Evolutionary conservation across 768 basidiomycete genomes (phyloP).

Genomic region (Boletus speciosus): DNA sequence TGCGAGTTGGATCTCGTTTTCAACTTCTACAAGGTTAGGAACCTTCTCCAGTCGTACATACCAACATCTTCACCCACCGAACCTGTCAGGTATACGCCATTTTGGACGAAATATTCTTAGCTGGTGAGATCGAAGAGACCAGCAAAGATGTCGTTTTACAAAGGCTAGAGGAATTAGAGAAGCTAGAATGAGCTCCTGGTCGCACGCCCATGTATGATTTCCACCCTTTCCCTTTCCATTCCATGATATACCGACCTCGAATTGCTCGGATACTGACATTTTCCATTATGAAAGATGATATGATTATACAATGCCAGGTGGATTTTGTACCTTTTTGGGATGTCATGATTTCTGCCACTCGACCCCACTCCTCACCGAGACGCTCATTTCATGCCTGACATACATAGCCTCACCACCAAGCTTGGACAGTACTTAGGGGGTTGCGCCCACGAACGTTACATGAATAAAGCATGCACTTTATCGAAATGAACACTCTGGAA

Average conservation of each 20-base stretch:
- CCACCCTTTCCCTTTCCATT: not conserved
- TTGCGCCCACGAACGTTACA: not conserved
- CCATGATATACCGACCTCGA: constrained; percentile 3
- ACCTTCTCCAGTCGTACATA: not conserved
- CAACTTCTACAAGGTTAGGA: constrained; percentile 90
- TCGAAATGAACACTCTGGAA: not conserved
- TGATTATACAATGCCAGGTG: not conserved
- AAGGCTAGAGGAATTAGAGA: constrained; percentile 88
- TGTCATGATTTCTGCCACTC: not conserved
- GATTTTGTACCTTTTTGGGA: not conserved
- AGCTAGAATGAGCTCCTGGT: constrained; percentile 61
- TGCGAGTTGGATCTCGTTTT: constrained; percentile 98
- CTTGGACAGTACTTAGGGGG: not conserved
- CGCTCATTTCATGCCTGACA: not conserved
- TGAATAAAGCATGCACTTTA: not conserved
- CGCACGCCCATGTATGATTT: constrained; percentile 8
- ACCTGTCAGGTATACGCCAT: constrained; percentile 86
- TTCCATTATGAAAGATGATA: constrained; percentile 5
- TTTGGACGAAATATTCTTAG: constrained; percentile 95
- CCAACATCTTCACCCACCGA: not conserved
- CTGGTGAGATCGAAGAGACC: constrained; percentile 98
- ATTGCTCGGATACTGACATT: constrained; percentile 11
- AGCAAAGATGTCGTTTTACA: constrained; percentile 93
- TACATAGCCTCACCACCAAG: not conserved
- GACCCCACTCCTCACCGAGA: not conserved